Evolutionary conservation across 495 filamentous ascomycete genomes (phyloP).

Genomic region (Xylaria palmicola): DNA sequence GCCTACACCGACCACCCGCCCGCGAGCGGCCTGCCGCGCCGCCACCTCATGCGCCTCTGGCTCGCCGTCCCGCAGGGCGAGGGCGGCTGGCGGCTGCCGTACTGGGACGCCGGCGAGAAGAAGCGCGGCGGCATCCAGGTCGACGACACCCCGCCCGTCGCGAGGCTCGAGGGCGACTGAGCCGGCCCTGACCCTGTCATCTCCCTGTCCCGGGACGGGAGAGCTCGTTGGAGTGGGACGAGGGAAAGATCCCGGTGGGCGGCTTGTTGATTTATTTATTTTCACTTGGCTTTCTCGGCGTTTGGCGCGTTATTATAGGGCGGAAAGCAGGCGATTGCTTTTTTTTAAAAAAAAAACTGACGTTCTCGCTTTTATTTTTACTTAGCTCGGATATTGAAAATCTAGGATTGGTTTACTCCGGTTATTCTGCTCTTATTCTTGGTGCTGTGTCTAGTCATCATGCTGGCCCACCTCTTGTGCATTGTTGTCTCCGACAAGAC

Average conservation of each 20-base stretch:
- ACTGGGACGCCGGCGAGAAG: constrained; percentile 75
- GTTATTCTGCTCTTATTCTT: too few species aligned
- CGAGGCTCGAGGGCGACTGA: constrained; percentile 33
- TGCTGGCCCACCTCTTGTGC: too few species aligned
- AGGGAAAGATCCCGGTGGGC: not conserved
- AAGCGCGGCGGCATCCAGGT: constrained; percentile 89
- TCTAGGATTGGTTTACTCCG: not conserved
- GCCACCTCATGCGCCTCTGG: constrained; percentile 86
- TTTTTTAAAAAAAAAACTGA: too few species aligned
- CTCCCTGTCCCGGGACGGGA: too few species aligned
- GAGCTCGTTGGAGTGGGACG: too few species aligned
- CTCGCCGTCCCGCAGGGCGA: constrained; percentile 75
- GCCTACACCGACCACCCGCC: constrained; percentile 66
- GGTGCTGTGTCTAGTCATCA: too few species aligned
- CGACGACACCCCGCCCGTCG: constrained; percentile 64
- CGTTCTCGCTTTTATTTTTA: not conserved
- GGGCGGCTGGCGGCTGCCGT: constrained; percentile 83
- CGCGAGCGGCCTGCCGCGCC: constrained; percentile 47
- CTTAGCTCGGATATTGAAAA: not conserved
- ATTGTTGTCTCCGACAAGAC: not conserved
- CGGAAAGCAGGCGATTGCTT: not conserved
- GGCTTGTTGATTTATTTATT: not conserved
- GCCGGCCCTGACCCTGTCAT: too few species aligned
- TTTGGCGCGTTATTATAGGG: not conserved
- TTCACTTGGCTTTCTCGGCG: not conserved